These are phyloP conservation scores for Teratosphaeria nubilosa DNA, from an alignment of 2,329 filamentous ascomycete genomes.

Conservation along the genomic window DNA sequence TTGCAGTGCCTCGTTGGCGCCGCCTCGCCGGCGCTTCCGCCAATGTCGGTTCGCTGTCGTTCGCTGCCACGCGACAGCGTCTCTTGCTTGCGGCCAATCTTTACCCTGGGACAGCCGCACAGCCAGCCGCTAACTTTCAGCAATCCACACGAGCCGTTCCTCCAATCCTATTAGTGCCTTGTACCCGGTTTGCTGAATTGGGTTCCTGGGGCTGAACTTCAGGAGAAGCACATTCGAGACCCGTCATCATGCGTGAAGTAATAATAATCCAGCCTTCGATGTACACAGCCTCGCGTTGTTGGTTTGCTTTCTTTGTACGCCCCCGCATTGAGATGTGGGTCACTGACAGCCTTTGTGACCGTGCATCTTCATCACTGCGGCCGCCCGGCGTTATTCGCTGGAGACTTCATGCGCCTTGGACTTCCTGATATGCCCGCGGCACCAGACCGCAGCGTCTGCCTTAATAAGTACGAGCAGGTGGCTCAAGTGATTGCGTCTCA, in stretches of 20 bases:
- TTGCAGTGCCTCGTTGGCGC: too few species aligned
- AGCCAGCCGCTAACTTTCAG: background rate
- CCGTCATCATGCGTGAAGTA: too few species aligned
- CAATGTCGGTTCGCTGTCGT: too few species aligned
- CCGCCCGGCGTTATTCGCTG: background rate
- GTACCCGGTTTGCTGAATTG: background rate
- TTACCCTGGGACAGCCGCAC: background rate
- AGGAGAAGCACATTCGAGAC: background rate
- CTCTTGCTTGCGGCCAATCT: background rate
- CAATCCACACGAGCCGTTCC: background rate
- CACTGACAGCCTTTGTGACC: background rate
- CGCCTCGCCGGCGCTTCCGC: too few species aligned
- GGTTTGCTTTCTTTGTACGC: background rate
- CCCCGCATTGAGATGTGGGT: background rate
- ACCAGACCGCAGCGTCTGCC: background rate
- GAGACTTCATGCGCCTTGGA: background rate
- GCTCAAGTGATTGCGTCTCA: background rate
- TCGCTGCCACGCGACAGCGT: background rate
- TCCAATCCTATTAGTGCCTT: background rate
- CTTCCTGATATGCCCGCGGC: background rate
- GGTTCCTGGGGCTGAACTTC: background rate
- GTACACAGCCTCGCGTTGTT: background rate
- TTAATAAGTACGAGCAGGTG: background rate
- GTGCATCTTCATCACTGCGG: background rate
- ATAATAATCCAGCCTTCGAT: background rate